phyloP scores from a whole-genome alignment of 2,329 filamentous ascomycete genomes.

The Xylariaceae sp. region DNA sequence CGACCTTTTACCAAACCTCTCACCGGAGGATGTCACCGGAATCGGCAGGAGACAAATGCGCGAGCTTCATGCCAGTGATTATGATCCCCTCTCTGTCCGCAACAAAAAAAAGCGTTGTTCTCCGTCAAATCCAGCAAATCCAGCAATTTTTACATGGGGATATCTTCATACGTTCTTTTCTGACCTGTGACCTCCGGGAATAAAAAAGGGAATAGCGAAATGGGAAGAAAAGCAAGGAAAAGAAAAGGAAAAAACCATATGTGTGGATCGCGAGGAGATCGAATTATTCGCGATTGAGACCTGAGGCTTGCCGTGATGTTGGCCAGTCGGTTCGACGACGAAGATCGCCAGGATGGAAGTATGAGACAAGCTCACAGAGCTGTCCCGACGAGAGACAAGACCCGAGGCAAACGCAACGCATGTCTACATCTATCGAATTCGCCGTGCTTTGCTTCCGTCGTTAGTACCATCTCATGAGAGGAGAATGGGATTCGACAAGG shows the following conservation, averaged over 20 bases:
- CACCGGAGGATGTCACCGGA: too few species aligned
- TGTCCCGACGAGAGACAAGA: conserved; percentile 4
- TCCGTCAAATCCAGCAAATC: neutral
- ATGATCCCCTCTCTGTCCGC: too few species aligned
- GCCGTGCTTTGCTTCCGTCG: conserved; percentile 17
- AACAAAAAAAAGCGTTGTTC: too few species aligned
- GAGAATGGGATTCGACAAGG: conserved; percentile 9
- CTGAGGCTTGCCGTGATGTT: conserved; percentile 11
- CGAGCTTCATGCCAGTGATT: too few species aligned
- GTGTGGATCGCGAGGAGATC: conserved; percentile 8
- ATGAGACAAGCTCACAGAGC: neutral
- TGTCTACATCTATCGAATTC: conserved; percentile 15
- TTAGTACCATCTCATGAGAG: conserved; percentile 6
- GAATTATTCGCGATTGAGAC: conserved; percentile 13
- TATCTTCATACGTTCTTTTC: neutral
- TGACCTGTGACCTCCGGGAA: neutral
- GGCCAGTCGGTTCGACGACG: neutral
- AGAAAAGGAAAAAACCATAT: neutral
- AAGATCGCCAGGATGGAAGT: too few species aligned
- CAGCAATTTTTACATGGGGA: neutral
- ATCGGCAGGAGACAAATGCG: too few species aligned
- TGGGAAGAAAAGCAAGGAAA: neutral
- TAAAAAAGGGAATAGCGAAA: neutral
- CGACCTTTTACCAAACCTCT: too few species aligned
- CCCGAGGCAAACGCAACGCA: conserved; percentile 14